Evolutionary conservation across 2,329 filamentous ascomycete species (phyloP), one percentile per base, ranked within the genome.

Genomic region (Fusarium nygamai): DNA sequence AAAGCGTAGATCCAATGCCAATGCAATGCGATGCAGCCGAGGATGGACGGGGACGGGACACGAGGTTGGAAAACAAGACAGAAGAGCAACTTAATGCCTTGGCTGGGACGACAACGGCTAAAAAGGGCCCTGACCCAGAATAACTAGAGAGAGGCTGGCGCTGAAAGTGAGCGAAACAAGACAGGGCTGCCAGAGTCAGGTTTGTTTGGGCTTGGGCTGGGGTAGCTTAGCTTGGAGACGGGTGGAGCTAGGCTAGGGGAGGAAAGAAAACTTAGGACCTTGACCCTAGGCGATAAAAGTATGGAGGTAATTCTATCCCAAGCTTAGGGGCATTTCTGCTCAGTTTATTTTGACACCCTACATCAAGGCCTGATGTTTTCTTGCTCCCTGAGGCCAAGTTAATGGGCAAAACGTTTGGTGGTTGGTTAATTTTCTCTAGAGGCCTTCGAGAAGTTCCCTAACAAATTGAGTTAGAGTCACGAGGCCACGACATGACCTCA

Each of bases 401-500:
- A 57, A 64, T 64, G 57, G 34, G 57, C 27, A 29, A 67, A 63
- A 41, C 61, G 58, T 47, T 67, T 65, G 58, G 22, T 59, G 67
- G 54, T 71, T 67, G 63, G 67, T 53, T 61, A 50, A 39, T 61
- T 54, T 56, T 57, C 41, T 44, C 24, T 43, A 50, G 48, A 64
- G 64, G 43, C 53, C 61, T 73, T 73, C 48, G 57, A 72, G 58
- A 74, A 69, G 69, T 60, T 50, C 54, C 33, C 34, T 56, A 8
- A 56, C 51, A 41, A 56, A 56, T 41, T 31, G 19, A 56, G 51
- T 56, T 56, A 46, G 66, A 66, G 73, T 75, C 73, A 75, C 73
- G 73, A 76, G 73, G 69, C 48, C 60, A 59, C 53, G 60, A 69
- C 73, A 76, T 76, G 73, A 76, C 73, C 69, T 75, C 73, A 75